Evolutionary conservation across 208 protist species (phyloP).

Genomic region (Herpetomonas samuelpessoai): DNA sequence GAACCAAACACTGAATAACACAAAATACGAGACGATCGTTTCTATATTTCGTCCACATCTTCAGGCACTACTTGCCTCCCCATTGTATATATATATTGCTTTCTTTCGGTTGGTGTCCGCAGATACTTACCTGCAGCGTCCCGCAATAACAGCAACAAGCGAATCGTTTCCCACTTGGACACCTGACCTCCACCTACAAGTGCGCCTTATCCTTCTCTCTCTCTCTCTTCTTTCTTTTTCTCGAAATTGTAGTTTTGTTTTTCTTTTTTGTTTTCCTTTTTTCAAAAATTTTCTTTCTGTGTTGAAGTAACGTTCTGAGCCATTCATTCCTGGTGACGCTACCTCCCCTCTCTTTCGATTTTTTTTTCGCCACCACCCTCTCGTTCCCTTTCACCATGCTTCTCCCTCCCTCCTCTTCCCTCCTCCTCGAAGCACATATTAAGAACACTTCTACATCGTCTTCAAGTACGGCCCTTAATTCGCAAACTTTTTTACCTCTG

Average conservation of each 20-base stretch:
- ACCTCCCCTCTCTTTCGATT: too few relatives aligned
- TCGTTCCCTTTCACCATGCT: constrained; percentile 13
- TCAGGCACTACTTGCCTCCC: background rate
- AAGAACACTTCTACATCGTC: too few relatives aligned
- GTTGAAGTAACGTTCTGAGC: too few relatives aligned
- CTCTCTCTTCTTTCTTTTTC: constrained; percentile 8
- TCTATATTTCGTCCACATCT: background rate
- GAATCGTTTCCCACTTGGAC: too few relatives aligned
- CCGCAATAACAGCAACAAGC: too few relatives aligned
- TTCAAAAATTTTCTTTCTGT: too few relatives aligned
- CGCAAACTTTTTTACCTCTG: constrained; percentile 5
- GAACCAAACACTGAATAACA: background rate
- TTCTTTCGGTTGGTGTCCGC: constrained; percentile 1
- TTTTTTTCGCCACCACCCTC: constrained; percentile 15
- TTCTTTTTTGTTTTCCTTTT: constrained; percentile 28
- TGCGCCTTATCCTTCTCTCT: constrained; percentile 8
- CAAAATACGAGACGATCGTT: background rate
- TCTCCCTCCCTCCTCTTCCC: constrained; percentile 12
- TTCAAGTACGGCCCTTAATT: too few relatives aligned
- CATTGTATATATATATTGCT: constrained; percentile 1
- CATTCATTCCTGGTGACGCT: too few relatives aligned
- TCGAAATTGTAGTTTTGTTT: background rate
- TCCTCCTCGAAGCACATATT: too few relatives aligned
- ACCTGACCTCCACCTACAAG: too few relatives aligned
- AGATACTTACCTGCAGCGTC: too few relatives aligned